Evolutionary conservation across 495 filamentous ascomycete species (phyloP).

Genomic region (Mycothermus thermophilus): DNA sequence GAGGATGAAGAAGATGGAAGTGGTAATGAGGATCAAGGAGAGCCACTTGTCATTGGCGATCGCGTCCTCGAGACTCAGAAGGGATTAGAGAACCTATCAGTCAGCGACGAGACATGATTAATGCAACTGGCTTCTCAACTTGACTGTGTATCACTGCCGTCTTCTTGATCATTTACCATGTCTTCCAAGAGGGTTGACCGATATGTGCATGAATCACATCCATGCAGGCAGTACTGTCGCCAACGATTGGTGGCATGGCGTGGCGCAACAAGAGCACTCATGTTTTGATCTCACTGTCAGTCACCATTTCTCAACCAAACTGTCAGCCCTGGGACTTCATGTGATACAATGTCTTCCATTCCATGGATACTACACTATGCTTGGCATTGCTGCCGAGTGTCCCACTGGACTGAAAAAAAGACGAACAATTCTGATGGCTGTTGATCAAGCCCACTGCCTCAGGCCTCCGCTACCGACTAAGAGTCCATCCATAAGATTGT

Average conservation of each 20-base stretch:
- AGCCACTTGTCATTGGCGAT: constrained; percentile 7
- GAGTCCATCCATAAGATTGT: constrained; percentile 15
- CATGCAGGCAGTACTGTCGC: too few species aligned
- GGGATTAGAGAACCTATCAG: constrained; percentile 12
- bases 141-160: neutral
- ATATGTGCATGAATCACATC: too few species aligned
- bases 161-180: neutral
- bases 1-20: constrained; percentile 12
- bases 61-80: neutral
- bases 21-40: constrained; percentile 19
- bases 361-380: constrained; percentile 16
- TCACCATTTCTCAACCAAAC: neutral
- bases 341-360: constrained; percentile 8
- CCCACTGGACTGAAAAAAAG: constrained; percentile 17
- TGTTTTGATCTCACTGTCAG: neutral
- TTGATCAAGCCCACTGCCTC: constrained; percentile 13
- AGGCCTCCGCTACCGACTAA: constrained; percentile 12
- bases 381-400: too few species aligned
- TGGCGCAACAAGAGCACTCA: neutral
- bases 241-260: too few species aligned
- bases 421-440: constrained; percentile 15
- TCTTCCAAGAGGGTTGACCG: too few species aligned
- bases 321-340: too few species aligned
- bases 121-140: too few species aligned
- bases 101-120: constrained; percentile 13